phyloP scores from a whole-genome alignment of 208 protist genomes.

The Acanthamoeba sp. region DNA sequence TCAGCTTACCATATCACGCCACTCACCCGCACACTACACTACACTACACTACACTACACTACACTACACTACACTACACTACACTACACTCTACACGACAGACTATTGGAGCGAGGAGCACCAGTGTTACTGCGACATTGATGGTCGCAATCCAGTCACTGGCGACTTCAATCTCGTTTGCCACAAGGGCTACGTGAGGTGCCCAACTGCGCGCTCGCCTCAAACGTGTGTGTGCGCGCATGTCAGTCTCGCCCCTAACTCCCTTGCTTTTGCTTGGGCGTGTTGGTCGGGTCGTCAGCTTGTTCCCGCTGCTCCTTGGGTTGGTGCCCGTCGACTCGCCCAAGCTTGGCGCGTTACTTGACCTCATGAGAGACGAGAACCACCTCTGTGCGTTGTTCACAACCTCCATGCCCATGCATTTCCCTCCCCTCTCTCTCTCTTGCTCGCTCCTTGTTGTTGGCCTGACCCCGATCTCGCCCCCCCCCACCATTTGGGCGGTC shows the following conservation, averaged over 20 bases:
- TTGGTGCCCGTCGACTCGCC: slow-evolving; percentile 73
- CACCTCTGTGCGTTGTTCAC: slow-evolving; percentile 72
- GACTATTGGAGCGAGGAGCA: slow-evolving; percentile 53
- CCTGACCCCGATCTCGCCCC: not conserved
- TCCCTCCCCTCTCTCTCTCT: not conserved
- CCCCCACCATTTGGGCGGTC: not conserved
- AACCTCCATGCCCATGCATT: not conserved
- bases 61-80: not conserved
- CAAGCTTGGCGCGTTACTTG: slow-evolving; percentile 52
- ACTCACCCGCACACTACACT: too few species aligned
- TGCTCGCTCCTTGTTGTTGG: too few species aligned
- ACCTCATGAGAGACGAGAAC: slow-evolving; percentile 77
- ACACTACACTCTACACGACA: not conserved
- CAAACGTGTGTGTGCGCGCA: too few species aligned
- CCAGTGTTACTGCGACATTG: slow-evolving; percentile 20
- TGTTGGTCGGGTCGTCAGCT: slow-evolving; percentile 72
- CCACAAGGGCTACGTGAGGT: slow-evolving; percentile 60
- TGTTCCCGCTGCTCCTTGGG: slow-evolving; percentile 90
- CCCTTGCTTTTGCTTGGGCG: too few species aligned
- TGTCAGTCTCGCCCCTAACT: too few species aligned
- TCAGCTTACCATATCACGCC: too few species aligned
- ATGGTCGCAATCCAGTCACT: slow-evolving; percentile 5
- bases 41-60: too few species aligned
- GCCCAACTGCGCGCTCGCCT: too few species aligned
- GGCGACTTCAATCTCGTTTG: not conserved